These are phyloP conservation scores for Breviolum minutum DNA, from an alignment of 73 alveolate genomes.

Conservation along the genomic window DNA sequence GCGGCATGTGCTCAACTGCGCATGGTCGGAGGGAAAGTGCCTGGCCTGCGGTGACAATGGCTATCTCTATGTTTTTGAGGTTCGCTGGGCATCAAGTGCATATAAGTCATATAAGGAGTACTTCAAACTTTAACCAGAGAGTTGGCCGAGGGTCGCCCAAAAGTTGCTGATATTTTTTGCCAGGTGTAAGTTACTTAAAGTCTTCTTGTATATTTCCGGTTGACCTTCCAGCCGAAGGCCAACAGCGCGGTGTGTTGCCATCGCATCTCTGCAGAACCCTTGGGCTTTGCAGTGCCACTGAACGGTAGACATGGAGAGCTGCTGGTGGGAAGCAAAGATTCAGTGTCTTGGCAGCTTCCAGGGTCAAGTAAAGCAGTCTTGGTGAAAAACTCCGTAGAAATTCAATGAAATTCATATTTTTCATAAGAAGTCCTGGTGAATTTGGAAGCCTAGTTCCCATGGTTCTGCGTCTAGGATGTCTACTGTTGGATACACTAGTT, in stretches of 20 bases:
- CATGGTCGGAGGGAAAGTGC: constrained; percentile 47
- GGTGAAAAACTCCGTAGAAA: neutral
- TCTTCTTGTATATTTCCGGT: too few relatives aligned
- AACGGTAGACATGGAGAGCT: neutral
- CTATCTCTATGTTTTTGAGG: constrained; percentile 81
- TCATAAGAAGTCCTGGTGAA: too few relatives aligned
- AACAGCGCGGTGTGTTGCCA: neutral
- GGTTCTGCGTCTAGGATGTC: too few relatives aligned
- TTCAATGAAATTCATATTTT: too few relatives aligned
- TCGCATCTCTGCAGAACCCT: neutral
- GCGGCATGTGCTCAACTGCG: constrained; percentile 59
- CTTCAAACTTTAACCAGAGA: too few relatives aligned
- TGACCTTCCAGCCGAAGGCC: neutral
- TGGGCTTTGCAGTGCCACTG: constrained; percentile 35
- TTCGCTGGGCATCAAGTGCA: neutral
- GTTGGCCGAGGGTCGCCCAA: too few relatives aligned
- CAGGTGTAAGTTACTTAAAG: too few relatives aligned
- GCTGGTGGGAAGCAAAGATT: constrained; percentile 25
- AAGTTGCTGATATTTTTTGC: too few relatives aligned
- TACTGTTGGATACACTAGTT: too few relatives aligned
- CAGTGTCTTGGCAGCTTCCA: neutral
- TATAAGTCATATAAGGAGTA: too few relatives aligned
- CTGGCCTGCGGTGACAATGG: constrained; percentile 89
- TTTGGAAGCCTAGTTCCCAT: too few relatives aligned
- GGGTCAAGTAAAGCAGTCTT: neutral